Base-by-base conservation (phyloP, 345 rosid species). In the Citropsis articulata region DNA sequence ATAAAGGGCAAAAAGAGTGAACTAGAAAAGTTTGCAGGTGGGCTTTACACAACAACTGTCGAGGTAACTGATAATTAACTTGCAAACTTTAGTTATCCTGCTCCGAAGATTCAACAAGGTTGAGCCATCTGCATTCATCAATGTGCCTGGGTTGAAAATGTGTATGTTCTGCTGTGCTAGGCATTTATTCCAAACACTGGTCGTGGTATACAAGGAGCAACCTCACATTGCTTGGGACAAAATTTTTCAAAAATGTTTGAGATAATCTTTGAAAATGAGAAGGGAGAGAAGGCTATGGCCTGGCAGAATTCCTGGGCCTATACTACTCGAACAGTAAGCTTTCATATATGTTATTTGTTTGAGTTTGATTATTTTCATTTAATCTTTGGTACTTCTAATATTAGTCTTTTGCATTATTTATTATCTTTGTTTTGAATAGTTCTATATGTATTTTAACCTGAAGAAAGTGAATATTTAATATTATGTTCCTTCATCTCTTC, bases 241-340 rank as follows among this genome's bases (percentile, higher is more conserved):
- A 96, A 96, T 73, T 96, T 96, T 68, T 97, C 99, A 18, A 94
- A 94, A 82, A 96, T 96, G 98, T 96, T 94, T 64, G 97, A 96
- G 83, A 96, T 91, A 36, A 89, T 84, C 87, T 94, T 86, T 83
- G 97, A 96, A 86, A 91, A 96, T 83, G 98, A 96, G 70, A 94
- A 91, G 83, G 94, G 97, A 66, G 97, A 92, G 87, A 94, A 82
- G 86, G 88, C 84, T 53, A 92, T 89, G 97, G 97, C 86, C 81
- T 96, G 99, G 99, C 99, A 96, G 88, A 96, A 96, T 81, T 96
- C 99, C 24, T 96, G 98, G 99, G 99, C 97, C 25, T 96, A 91
- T 80, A 94, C 92, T 81, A 92, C 98, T 35, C 86, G 98, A 72
- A 91, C 93, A 59, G 93, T 96, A 90, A 71, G 59, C 59, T 18